These are phyloP conservation scores for Plasmodium chabaudi DNA, from an alignment of 169 alveolate genomes.

Conservation along the genomic window DNA sequence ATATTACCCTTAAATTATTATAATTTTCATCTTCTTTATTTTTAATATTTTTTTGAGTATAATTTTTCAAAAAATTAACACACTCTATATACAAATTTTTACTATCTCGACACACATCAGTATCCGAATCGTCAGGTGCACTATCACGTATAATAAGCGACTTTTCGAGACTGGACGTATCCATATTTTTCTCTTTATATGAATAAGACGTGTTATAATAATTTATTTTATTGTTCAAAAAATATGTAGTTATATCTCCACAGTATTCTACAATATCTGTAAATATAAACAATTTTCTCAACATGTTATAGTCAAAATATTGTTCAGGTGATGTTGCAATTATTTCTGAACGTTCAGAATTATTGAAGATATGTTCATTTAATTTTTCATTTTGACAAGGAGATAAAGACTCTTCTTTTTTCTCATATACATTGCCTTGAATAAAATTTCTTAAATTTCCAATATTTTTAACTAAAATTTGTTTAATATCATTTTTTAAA, in stretches of 20 bases:
- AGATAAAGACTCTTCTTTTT: not conserved
- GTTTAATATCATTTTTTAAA: not conserved
- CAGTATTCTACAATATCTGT: slow-evolving; percentile 16
- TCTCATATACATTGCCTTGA: not conserved
- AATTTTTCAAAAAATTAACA: no score
- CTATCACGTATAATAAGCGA: no score
- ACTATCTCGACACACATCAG: no score
- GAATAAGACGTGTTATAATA: slow-evolving; percentile 8
- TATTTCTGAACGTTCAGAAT: no score
- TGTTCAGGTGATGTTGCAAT: no score
- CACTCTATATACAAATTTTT: no score
- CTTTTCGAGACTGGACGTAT: no score
- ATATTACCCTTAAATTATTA: not conserved
- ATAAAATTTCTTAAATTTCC: not conserved
- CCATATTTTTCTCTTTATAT: not conserved
- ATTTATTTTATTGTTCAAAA: not conserved
- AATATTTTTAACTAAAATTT: slow-evolving; percentile 2
- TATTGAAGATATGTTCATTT: not conserved
- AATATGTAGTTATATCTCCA: no score
- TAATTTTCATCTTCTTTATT: no score
- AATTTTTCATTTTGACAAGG: not conserved
- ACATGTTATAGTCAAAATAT: not conserved
- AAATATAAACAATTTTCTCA: slow-evolving; percentile 14
- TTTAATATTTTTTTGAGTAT: no score
- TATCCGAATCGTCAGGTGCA: no score